These are phyloP conservation scores for Solanum lignicaule DNA, from an alignment of 257 asterid genomes.

Conservation along the genomic window DNA sequence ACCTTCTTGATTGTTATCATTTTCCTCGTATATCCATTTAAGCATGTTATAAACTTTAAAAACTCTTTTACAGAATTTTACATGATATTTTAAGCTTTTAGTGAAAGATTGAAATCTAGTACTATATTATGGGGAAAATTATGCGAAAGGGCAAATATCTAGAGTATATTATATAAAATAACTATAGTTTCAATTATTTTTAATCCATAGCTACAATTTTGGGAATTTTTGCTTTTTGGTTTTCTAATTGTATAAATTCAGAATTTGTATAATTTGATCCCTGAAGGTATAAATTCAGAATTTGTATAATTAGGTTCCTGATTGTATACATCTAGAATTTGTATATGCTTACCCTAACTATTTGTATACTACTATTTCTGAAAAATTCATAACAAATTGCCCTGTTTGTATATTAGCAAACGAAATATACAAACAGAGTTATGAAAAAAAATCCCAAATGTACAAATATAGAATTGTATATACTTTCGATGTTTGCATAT, in stretches of 20 bases:
- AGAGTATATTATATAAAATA: not conserved
- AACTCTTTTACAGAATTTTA: not conserved
- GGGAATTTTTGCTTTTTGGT: not conserved
- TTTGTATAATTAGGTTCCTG: too few species aligned
- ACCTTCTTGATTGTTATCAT: too few species aligned
- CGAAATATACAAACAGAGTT: not conserved
- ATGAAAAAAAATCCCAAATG: too few species aligned
- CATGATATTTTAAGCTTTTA: not conserved
- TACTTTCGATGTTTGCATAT: not conserved
- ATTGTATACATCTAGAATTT: not conserved
- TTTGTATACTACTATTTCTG: not conserved
- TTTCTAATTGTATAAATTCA: not conserved
- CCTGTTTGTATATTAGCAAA: not conserved
- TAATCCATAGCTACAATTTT: accelerated
- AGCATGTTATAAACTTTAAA: not conserved
- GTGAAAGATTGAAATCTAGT: not conserved
- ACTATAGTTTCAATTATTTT: not conserved
- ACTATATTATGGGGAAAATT: too few species aligned
- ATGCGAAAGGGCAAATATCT: accelerated
- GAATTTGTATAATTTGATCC: too few species aligned
- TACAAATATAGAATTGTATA: too few species aligned
- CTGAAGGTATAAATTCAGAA: not conserved
- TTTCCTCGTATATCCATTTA: not conserved
- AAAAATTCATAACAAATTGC: too few species aligned
- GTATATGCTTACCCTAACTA: not conserved